Conservation (phyloP, 441 rosid species). For the Mallotus japonicus region DNA sequence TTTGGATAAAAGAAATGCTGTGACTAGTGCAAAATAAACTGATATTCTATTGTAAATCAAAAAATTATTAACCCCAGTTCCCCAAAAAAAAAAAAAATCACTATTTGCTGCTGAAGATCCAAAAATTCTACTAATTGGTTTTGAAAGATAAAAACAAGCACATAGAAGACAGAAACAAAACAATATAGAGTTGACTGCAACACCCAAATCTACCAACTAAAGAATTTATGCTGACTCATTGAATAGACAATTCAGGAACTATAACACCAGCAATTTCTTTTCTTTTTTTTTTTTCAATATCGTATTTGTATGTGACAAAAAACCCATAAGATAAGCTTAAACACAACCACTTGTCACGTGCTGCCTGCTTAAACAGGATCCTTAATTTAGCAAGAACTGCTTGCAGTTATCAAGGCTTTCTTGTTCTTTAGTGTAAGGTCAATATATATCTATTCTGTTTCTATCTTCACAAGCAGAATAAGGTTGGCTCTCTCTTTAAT, state of each 20-base stretch:
- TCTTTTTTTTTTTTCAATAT: too few species aligned
- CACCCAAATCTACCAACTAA: background rate
- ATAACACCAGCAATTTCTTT: too few species aligned
- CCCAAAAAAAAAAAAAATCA: background rate
- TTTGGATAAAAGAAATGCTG: too few species aligned
- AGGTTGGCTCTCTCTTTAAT: constrained; percentile 8
- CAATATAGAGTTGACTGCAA: too few species aligned
- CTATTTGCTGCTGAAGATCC: background rate
- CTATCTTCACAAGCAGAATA: constrained; percentile 16
- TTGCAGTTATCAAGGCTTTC: background rate
- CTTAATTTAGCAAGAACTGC: background rate
- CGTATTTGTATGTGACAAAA: background rate
- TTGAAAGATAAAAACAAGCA: background rate
- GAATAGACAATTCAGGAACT: constrained; percentile 20
- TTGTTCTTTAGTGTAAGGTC: background rate
- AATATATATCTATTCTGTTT: background rate
- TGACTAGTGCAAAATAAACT: too few species aligned
- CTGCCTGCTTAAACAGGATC: background rate
- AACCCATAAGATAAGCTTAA: constrained; percentile 1
- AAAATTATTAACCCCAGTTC: background rate
- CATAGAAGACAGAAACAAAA: background rate
- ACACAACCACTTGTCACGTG: background rate
- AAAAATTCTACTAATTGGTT: background rate
- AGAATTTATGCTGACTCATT: constrained; percentile 2
- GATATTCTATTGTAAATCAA: too few species aligned